These are phyloP conservation scores for Wickerhamomyces alni DNA, from an alignment of 805 yeast species.

Conservation along the genomic window DNA sequence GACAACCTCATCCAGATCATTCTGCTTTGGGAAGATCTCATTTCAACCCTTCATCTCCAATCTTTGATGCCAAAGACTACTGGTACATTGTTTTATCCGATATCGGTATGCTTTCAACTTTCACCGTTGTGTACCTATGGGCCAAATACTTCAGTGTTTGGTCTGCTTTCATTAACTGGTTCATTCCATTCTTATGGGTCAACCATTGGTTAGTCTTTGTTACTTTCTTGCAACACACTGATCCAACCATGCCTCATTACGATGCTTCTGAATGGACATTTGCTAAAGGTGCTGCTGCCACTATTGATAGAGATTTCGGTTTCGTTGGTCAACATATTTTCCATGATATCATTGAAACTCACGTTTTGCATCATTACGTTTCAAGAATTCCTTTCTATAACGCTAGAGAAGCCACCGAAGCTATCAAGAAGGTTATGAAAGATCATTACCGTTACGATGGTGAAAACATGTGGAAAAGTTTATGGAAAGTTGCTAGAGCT, in stretches of 20 bases:
- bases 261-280: constrained; percentile 52
- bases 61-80: constrained; percentile 47
- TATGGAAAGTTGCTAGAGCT: constrained; percentile 53
- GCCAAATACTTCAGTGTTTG: constrained; percentile 40
- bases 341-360: constrained; percentile 90
- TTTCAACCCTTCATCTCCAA: constrained; percentile 48
- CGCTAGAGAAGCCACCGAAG: constrained; percentile 74
- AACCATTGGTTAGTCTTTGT: constrained; percentile 64
- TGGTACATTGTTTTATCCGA: constrained; percentile 53
- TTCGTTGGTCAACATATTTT: constrained; percentile 61
- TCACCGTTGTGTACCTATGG: constrained; percentile 47
- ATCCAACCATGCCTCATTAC: constrained; percentile 55
- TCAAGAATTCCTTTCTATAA: constrained; percentile 85
- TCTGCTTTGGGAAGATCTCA: constrained; percentile 41
- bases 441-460: constrained; percentile 60
- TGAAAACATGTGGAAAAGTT: constrained; percentile 51
- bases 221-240: constrained; percentile 59
- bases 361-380: constrained; percentile 79
- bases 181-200: constrained; percentile 52
- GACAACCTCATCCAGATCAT: constrained; percentile 42
- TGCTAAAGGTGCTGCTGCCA: constrained; percentile 63
- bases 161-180: constrained; percentile 49
- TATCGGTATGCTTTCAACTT: constrained; percentile 43
- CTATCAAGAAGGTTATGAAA: constrained; percentile 81
- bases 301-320: constrained; percentile 57